Evolutionary conservation across 805 yeast genomes (phyloP), one percentile per base, ranked within the genome.

Genomic region (Saturnispora galanensis): DNA sequence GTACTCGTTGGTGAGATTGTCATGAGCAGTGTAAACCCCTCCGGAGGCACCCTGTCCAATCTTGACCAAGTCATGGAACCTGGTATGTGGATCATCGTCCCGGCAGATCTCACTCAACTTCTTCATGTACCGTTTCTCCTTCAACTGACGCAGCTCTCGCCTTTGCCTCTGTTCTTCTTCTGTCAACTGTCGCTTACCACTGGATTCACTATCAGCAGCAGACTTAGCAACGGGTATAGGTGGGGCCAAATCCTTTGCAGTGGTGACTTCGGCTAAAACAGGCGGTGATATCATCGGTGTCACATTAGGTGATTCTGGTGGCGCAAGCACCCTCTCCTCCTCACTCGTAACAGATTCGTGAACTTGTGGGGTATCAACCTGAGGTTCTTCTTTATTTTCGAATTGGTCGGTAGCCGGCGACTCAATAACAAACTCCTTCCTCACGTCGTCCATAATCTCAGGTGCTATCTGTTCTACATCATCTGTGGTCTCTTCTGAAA

Each of bases 31-130:
- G 56, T 81, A 93, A 29, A 93, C 99, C 34, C 95, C 95, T 44
- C 98, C 99, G 12, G 94, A 82, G 0, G 98, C 98, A 57, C 99
- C 98, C 66, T 93, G 98, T 1, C 99, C 99, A 51, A 93, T 82
- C 62, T 90, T 89, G 33, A 76, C 72, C 50, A 90, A 69, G 56
- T 79, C 80, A 38, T 70, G 68, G 62, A 85, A 93, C 40, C 74
- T 59, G 44, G 68, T 69, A 30, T 78, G 75, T 10, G 98, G 98
- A 64, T 93, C 94, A 7, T 89, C 93, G 30, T 76, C 79, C 2
- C 87, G 73, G 56, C 96, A 90, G 39, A 89, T 89, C 34, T 79
- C 76, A 45, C 75, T 70, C 41, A 93, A 68, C 54, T 79, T 83
- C 38, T 77, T 74, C 52, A 85, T 73, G 12, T 85, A 79, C 56